phyloP scores from a whole-genome alignment of 2,329 filamentous ascomycete genomes.

The Colletotrichum sublineola region DNA sequence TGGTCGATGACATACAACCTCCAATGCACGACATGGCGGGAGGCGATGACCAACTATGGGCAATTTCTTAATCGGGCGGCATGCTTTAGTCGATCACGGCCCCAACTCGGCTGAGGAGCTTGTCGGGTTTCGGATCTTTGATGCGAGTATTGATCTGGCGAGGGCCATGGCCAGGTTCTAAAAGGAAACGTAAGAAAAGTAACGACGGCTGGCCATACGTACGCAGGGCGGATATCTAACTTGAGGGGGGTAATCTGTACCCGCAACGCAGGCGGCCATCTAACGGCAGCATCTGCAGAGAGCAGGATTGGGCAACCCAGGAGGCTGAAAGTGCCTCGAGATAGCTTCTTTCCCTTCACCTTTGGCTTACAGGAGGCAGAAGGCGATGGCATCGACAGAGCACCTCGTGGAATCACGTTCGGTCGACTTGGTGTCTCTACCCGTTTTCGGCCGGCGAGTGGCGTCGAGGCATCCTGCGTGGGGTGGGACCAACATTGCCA shows the following conservation, averaged over 20 bases:
- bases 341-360: neutral
- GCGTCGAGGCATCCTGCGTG: slow-evolving; percentile 20
- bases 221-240: slow-evolving; percentile 29
- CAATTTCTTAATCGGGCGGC: slow-evolving; percentile 36
- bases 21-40: slow-evolving; percentile 17
- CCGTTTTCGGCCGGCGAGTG: slow-evolving; percentile 15
- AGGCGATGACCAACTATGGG: slow-evolving; percentile 20
- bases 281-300: slow-evolving; percentile 28
- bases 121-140: slow-evolving; percentile 35
- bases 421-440: slow-evolving; percentile 18
- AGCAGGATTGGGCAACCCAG: slow-evolving; percentile 24
- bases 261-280: slow-evolving; percentile 18
- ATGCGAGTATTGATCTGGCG: slow-evolving; percentile 22
- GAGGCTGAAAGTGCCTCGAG: slow-evolving; percentile 4
- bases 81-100: slow-evolving; percentile 33
- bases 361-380: neutral
- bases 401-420: slow-evolving; percentile 26
- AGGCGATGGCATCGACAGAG: slow-evolving; percentile 9
- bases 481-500: slow-evolving; percentile 18
- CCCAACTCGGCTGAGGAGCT: slow-evolving; percentile 22
- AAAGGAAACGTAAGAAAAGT: slow-evolving; percentile 37
- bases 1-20: slow-evolving; percentile 20
- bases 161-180: slow-evolving; percentile 24
- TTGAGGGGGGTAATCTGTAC: slow-evolving; percentile 34
- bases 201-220: slow-evolving; percentile 28